A percentile compares a stretch with the other conserved stretches of the same genome.
Evolutionary conservation across 345 rosid genomes (phyloP).

Genomic region (Populus alba): DNA sequence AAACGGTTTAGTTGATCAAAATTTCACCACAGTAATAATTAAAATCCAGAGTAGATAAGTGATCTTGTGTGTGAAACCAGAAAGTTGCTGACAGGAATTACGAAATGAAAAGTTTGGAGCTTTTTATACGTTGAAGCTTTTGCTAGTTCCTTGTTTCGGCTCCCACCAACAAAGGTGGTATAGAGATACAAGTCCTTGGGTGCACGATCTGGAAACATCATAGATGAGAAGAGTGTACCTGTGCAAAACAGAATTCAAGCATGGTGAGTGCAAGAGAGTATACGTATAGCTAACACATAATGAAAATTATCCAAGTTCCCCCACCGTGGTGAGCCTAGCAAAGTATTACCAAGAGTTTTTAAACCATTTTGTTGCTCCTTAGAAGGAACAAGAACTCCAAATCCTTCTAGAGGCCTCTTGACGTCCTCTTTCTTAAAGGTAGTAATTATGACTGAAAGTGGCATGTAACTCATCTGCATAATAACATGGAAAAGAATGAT

Average conservation of each 20-base stretch:
- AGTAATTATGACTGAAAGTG: slow-evolving; percentile 77
- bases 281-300: neutral
- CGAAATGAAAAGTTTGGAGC: neutral
- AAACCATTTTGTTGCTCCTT: slow-evolving; percentile 80
- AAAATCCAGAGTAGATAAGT: neutral
- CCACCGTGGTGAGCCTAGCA: slow-evolving; percentile 2
- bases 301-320: neutral
- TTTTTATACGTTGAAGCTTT: slow-evolving; percentile 66
- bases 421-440: slow-evolving; percentile 83
- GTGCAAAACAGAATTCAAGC: neutral
- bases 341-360: slow-evolving; percentile 70
- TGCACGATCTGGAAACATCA: slow-evolving; percentile 96
- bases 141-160: slow-evolving; percentile 83
- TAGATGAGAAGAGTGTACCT: slow-evolving; percentile 95
- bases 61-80: neutral
- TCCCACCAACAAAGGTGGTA: slow-evolving; percentile 94
- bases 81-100: neutral
- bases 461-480: slow-evolving; percentile 68
- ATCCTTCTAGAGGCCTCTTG: slow-evolving; percentile 85
- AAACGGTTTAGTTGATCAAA: slow-evolving; percentile 9
- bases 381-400: slow-evolving; percentile 92
- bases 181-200: slow-evolving; percentile 66
- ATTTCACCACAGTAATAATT: neutral
- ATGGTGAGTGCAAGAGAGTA: neutral
- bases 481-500: slow-evolving; percentile 9